These are phyloP conservation scores for Fusarium tupiense DNA, from an alignment of 2,329 filamentous ascomycete genomes.

Conservation along the genomic window DNA sequence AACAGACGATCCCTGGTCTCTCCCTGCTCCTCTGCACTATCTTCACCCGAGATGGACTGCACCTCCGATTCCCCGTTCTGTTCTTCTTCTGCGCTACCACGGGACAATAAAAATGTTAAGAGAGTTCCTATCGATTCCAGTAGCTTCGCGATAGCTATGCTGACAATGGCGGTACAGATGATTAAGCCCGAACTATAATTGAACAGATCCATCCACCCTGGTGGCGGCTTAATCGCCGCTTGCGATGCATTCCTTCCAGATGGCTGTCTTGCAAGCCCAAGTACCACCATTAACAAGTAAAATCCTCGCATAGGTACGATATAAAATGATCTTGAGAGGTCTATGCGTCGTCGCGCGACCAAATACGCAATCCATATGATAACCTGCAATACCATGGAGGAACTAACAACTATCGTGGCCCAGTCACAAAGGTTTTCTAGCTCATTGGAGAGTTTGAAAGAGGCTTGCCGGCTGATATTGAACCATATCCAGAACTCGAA, in stretches of 20 bases:
- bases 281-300: not conserved
- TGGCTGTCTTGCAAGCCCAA: not conserved
- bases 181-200: not conserved
- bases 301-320: not conserved
- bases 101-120: not conserved
- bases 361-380: not conserved
- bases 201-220: not conserved
- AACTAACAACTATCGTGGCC: accelerated
- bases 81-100: not conserved
- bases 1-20: accelerated
- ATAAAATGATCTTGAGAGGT: not conserved
- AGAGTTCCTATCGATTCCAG: not conserved
- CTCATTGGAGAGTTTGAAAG: not conserved
- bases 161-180: not conserved
- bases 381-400: not conserved
- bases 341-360: not conserved
- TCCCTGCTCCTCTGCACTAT: accelerated
- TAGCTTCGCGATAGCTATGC: not conserved
- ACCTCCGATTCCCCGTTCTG: no score
- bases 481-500: slow-evolving; percentile 16
- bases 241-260: not conserved
- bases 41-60: not conserved
- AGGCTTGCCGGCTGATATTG: not conserved
- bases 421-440: not conserved
- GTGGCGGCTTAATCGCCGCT: not conserved